Base-by-base conservation (phyloP, 1,284 basidiomycete species). In the Malassezia obtusa region DNA sequence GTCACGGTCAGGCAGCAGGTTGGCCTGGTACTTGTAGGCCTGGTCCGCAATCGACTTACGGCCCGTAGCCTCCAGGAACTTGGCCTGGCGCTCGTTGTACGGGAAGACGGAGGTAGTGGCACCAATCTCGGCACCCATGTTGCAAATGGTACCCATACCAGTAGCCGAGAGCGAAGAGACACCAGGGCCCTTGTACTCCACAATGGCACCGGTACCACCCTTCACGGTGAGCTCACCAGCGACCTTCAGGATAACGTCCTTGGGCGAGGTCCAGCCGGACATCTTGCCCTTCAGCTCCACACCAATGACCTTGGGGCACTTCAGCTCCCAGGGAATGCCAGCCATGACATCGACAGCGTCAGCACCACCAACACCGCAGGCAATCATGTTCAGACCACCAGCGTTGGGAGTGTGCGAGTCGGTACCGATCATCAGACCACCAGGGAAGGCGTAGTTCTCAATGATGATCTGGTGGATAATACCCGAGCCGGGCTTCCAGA, bases 101-200 rank as follows among this genome's bases (percentile, higher is more conserved):
- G 94, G 94, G 89, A 99, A 98, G 68, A 96, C 78, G 17, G 92
- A 96, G 48, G 94, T 96, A 38, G 92, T 98, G 46, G 92, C 92
- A 77, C 94, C 92, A 71, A 98, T 96, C 79, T 98, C 92, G 73
- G 94, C 94, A 82, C 94, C 94, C 92, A 96, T 98, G 84, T 96
- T 98, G 78, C 92, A 96, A 69, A 94, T 90, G 48, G 92, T 98
- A 57, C 88, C 94, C 92, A 96, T 96, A 79, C 92, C 94, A 44
- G 92, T 98, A 82, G 87, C 89, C 45, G 91, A 95, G 63, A 98
- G 83, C 30, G 88, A 88, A 75, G 92, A 86, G 67, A 98, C 87
- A 82, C 92, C 92, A 44, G 69, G 57, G 45, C 71, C 71, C 63
- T 71, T 73, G 69, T 73, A 73, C 62, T 73, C 71, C 58, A 73